Conservation (phyloP, 2,329 filamentous ascomycete genomes). For the Leptosphaerulina australis region DNA sequence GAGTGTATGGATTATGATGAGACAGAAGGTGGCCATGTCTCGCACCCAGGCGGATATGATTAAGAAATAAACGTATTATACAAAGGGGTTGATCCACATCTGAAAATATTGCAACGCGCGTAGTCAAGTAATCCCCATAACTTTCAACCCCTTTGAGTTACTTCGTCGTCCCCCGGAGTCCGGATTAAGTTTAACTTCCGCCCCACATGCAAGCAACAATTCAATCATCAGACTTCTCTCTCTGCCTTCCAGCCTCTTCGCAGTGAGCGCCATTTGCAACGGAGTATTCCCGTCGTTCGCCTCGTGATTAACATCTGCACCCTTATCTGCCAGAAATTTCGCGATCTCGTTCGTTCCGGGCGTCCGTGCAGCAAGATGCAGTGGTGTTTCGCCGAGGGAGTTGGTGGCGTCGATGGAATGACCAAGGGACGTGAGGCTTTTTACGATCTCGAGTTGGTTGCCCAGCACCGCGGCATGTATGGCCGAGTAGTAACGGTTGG, state of each 20-base stretch:
- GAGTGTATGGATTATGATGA: too few relatives aligned
- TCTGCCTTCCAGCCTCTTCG: conserved; percentile 28
- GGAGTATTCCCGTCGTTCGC: conserved; percentile 31
- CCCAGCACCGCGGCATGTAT: conserved; percentile 41
- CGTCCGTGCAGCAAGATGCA: conserved; percentile 40
- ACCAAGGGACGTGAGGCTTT: conserved; percentile 35
- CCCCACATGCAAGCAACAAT: conserved; percentile 37
- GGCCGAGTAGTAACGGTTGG: conserved; percentile 29
- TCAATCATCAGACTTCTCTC: conserved; percentile 40
- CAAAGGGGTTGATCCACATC: neutral
- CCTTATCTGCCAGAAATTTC: conserved; percentile 37
- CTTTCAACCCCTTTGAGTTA: conserved; percentile 30
- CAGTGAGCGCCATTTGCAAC: conserved; percentile 31
- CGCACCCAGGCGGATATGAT: conserved; percentile 10
- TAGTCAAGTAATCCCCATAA: conserved; percentile 26
- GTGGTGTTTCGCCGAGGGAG: conserved; percentile 37
- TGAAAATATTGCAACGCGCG: neutral
- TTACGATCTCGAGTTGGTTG: conserved; percentile 32
- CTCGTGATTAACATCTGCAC: conserved; percentile 41
- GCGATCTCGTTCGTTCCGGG: conserved; percentile 35
- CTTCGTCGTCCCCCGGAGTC: conserved; percentile 23
- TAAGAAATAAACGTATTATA: conserved; percentile 10
- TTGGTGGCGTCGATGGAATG: conserved; percentile 38
- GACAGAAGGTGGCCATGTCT: too few relatives aligned
- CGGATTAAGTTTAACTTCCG: conserved; percentile 30